Evolutionary conservation across 2,329 filamentous ascomycete species (phyloP).

Genomic region (Endothia cerciana): DNA sequence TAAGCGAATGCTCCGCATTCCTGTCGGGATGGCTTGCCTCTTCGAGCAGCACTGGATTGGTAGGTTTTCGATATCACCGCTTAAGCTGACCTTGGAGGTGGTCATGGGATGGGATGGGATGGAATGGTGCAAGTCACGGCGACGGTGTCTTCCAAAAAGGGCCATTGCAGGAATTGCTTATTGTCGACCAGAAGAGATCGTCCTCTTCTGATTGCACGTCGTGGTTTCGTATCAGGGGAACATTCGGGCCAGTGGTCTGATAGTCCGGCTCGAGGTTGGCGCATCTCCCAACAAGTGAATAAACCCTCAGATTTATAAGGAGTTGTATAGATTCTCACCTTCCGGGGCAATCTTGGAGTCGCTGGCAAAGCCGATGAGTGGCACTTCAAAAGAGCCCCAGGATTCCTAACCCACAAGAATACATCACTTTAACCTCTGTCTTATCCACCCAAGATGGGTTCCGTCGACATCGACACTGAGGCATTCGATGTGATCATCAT

Average conservation of each 20-base stretch:
- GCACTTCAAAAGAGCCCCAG: too few species aligned
- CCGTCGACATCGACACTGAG: background rate
- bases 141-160: background rate
- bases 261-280: too few species aligned
- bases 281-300: too few species aligned
- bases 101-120: background rate
- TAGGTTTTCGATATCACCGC: background rate
- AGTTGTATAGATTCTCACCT: background rate
- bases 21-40: background rate
- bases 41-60: background rate
- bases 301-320: too few species aligned
- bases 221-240: too few species aligned
- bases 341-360: background rate
- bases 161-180: too few species aligned
- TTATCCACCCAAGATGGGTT: slow-evolving; percentile 4
- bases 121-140: background rate
- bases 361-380: too few species aligned
- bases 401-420: too few species aligned
- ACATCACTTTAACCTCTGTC: too few species aligned
- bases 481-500: slow-evolving; percentile 31
- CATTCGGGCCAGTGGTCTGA: too few species aligned
- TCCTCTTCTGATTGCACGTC: too few species aligned
- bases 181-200: background rate
- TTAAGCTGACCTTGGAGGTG: background rate
- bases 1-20: background rate